Conservation (phyloP, 2,329 filamentous ascomycete species). For the Trichoderma hamatum region DNA sequence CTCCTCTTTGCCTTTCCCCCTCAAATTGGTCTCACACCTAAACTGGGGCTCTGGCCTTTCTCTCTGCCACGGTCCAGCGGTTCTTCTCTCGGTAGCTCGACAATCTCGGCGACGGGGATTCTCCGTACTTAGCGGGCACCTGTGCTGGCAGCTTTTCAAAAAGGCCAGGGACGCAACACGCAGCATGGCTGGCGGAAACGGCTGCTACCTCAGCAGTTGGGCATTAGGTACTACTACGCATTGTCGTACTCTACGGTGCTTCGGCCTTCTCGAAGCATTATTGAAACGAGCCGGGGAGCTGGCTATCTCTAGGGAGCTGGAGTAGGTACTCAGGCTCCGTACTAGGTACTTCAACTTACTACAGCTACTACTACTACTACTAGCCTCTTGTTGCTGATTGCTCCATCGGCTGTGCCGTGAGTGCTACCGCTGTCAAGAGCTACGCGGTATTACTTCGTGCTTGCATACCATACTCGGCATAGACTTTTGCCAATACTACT, state of each 20-base stretch:
- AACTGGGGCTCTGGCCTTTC: slow-evolving; percentile 11
- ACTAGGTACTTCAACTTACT: neutral
- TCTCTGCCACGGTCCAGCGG: slow-evolving; percentile 4
- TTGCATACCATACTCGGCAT: slow-evolving; percentile 1
- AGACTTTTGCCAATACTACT: neutral
- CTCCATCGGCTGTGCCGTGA: slow-evolving; percentile 13
- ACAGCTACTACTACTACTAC: neutral
- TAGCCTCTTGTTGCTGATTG: slow-evolving; percentile 16
- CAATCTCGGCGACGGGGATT: neutral
- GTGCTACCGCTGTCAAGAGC: slow-evolving; percentile 5
- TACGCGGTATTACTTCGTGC: neutral
- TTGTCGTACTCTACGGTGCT: neutral
- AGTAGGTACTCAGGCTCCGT: neutral
- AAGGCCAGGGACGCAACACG: neutral
- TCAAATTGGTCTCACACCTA: slow-evolving; percentile 22
- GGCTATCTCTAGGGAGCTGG: neutral
- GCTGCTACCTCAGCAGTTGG: neutral
- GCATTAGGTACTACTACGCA: neutral
- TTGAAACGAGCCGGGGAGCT: slow-evolving; percentile 5
- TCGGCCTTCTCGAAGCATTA: slow-evolving; percentile 16
- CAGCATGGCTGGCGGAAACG: neutral
- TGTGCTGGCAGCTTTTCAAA: neutral
- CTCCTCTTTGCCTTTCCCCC: slow-evolving; percentile 12
- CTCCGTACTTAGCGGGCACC: neutral
- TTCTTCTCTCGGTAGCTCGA: neutral